Percentiles rank a stretch among this genome's conserved stretches.
phyloP scores from a whole-genome alignment of 2,329 filamentous ascomycete species.

The Aureobasidium sp. region DNA sequence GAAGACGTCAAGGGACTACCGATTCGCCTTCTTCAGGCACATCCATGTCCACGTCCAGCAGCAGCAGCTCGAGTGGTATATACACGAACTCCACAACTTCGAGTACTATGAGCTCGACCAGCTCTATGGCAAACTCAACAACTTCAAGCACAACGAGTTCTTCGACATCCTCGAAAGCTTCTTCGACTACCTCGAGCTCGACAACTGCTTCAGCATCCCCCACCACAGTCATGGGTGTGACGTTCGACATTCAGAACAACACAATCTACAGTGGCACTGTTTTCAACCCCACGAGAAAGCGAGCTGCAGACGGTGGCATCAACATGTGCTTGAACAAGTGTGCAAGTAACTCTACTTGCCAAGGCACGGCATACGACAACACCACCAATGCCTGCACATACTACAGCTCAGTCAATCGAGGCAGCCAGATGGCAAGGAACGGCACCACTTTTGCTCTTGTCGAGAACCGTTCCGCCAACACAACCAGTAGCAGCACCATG shows the following conservation, averaged over 20 bases:
- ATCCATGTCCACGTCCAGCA: background rate
- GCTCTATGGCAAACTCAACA: background rate
- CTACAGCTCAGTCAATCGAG: background rate
- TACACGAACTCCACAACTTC: background rate
- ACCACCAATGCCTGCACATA: background rate
- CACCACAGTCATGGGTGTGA: background rate
- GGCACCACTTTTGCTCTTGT: background rate
- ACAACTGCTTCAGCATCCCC: background rate
- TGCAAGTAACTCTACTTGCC: background rate
- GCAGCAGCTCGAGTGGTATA: background rate
- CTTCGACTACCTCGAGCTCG: background rate
- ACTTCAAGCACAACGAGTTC: background rate
- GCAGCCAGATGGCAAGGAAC: background rate
- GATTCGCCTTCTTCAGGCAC: background rate
- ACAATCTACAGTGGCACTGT: background rate
- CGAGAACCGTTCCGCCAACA: background rate
- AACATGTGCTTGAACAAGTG: slow-evolving; percentile 1
- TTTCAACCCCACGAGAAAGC: background rate
- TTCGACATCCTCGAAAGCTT: background rate
- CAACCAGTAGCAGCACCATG: background rate
- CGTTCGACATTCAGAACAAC: background rate
- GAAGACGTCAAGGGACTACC: background rate
- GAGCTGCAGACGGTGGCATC: background rate
- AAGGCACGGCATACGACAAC: background rate
- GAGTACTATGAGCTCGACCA: background rate